These are phyloP conservation scores for Xylariaceae sp. DNA, from an alignment of 2,329 filamentous ascomycete species.

Conservation along the genomic window DNA sequence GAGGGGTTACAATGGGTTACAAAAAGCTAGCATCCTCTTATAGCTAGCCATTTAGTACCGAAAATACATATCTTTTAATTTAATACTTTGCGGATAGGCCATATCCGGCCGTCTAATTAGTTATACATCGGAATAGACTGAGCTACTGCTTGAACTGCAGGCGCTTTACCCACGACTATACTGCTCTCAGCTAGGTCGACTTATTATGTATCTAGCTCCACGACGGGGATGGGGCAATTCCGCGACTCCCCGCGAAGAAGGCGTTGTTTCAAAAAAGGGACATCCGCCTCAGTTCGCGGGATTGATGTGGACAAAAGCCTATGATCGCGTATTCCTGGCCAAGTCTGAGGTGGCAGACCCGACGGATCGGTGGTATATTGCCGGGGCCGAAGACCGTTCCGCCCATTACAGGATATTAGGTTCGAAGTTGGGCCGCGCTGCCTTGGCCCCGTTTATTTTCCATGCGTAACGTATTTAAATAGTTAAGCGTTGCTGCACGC, in stretches of 20 bases:
- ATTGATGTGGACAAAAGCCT: slow-evolving; percentile 20
- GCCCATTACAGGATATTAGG: slow-evolving; percentile 13
- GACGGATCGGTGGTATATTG: slow-evolving; percentile 7
- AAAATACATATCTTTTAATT: slow-evolving; percentile 14
- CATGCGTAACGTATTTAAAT: background rate
- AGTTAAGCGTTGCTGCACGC: slow-evolving; percentile 21
- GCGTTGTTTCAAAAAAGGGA: slow-evolving; percentile 8
- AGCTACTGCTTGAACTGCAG: background rate
- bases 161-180: slow-evolving; percentile 4
- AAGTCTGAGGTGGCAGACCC: slow-evolving; percentile 6
- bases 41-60: slow-evolving; percentile 8
- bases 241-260: slow-evolving; percentile 6
- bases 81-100: background rate
- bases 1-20: slow-evolving; percentile 4
- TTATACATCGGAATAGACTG: background rate
- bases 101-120: background rate
- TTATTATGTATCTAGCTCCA: slow-evolving; percentile 13
- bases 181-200: slow-evolving; percentile 8
- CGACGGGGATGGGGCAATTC: slow-evolving; percentile 20
- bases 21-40: too few species aligned
- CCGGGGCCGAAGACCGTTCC: slow-evolving; percentile 7
- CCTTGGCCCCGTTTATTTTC: slow-evolving; percentile 2
- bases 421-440: slow-evolving; percentile 29
- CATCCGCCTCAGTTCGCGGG: slow-evolving; percentile 16
- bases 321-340: slow-evolving; percentile 3